Base-by-base conservation (phyloP, 169 alveolate species). In the Cystoisospora suis region DNA sequence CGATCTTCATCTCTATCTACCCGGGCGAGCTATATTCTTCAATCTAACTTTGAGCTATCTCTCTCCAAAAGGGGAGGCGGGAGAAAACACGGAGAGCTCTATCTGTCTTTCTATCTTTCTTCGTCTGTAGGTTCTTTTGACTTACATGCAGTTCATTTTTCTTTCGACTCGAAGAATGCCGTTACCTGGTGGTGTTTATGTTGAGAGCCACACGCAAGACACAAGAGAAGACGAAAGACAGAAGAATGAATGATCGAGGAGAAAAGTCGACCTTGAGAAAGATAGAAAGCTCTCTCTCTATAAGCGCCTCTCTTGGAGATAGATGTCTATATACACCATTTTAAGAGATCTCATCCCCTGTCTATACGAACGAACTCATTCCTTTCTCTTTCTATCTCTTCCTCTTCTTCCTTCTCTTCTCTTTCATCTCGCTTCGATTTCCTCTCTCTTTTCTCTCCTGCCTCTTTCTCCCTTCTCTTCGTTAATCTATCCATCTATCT, bases 131-230 rank as follows among this genome's bases (percentile, higher is more conserved):
- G 80, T 2, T 27, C 47, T 69, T 20, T 17, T 34, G 56, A 4
- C 83, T 42, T 45, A 77, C 87, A 77, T 77, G 87, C 87, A 77
- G 69, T 46, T 46, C 65, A 77, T 42, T 77, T 42, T 42, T 23
- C 47, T 46, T 45, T 42, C 70, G 45, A 77, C 87, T 27, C 87
- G 59, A 0, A 77, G 69, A 9, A 77, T 45, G 15, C 87, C 87
- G 44, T 6, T 77, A 40, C 87, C 87, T 77, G 87, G 3, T 7
- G 12, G 23, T 53, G 23, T 53, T 12, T 53, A 53, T 53, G 65
- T 15, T 15, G 29, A 53, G 65, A 23, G 29, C 65, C 65, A 12
- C 65, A 23, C 65, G 65, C 65, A 53, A 53, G 65, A 53, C 65
- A 53, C 65, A 53, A 53, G 65, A 53, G 23, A 12, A 53, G 65